Conservation (phyloP, 192 early-diverging fungal genomes). For the Umbelopsis sp. region DNA sequence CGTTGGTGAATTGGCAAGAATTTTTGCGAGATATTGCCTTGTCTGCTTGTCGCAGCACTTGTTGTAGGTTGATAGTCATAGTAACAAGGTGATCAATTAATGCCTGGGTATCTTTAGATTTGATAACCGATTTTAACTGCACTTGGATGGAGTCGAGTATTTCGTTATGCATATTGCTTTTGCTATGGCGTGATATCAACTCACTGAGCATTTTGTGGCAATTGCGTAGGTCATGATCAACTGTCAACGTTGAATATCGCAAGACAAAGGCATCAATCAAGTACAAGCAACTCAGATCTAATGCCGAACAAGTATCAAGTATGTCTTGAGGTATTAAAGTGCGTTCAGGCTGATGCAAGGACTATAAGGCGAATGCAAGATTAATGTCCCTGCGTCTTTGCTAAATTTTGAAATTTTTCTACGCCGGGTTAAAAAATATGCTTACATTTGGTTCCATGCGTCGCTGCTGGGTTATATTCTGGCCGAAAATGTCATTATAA, state of each 20-base stretch:
- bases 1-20: background rate
- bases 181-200: conserved; percentile 4
- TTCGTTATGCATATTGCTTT: background rate
- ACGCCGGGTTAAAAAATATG: background rate
- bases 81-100: background rate
- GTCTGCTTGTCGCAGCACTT: background rate
- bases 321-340: background rate
- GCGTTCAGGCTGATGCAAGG: background rate
- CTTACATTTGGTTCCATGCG: background rate
- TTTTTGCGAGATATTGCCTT: background rate
- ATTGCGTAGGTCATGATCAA: background rate
- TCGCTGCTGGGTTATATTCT: background rate
- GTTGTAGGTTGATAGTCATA: background rate
- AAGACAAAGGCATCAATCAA: background rate
- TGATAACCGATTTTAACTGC: background rate
- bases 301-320: background rate
- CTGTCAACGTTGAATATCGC: background rate
- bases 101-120: background rate
- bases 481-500: background rate
- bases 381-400: background rate
- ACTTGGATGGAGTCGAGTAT: background rate
- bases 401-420: background rate
- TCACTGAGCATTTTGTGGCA: conserved; percentile 13
- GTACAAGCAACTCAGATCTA: conserved; percentile 2
- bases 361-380: background rate